A percentile compares a stretch with the other conserved stretches of the same genome.
phyloP scores from a whole-genome alignment of 352 stramenopile species.

The Phytophthora pseudosyringae region DNA sequence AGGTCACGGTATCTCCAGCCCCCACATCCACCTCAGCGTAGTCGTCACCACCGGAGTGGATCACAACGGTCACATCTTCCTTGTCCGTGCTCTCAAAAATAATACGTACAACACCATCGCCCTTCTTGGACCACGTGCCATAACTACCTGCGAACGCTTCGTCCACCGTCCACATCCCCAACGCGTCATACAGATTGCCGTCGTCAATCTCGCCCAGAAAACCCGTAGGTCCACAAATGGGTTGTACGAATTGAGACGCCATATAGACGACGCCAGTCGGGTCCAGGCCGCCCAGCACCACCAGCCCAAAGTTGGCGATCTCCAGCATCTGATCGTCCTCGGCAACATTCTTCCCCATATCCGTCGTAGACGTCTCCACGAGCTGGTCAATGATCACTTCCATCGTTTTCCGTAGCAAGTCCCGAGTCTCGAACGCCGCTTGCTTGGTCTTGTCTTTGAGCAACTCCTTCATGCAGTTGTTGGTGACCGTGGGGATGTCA shows the following conservation, averaged over 20 bases:
- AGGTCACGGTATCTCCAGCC: constrained; percentile 37
- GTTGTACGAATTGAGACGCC: constrained; percentile 58
- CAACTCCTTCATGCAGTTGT: constrained; percentile 32
- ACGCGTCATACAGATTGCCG: constrained; percentile 37
- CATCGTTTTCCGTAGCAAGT: constrained; percentile 31
- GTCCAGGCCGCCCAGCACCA: constrained; percentile 50
- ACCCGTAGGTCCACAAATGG: constrained; percentile 55
- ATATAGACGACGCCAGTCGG: constrained; percentile 49
- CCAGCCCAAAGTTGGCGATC: constrained; percentile 48
- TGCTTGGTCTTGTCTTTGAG: constrained; percentile 16
- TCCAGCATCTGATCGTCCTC: constrained; percentile 45
- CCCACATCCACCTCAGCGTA: constrained; percentile 45
- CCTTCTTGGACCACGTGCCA: constrained; percentile 48
- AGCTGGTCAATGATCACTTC: constrained; percentile 32
- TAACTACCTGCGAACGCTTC: constrained; percentile 50
- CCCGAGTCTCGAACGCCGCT: constrained; percentile 27
- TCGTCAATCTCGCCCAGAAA: constrained; percentile 59
- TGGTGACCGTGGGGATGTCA: constrained; percentile 31
- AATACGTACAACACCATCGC: constrained; percentile 38
- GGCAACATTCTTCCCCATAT: constrained; percentile 20
- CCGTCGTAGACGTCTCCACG: constrained; percentile 18
- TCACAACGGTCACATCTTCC: constrained; percentile 26
- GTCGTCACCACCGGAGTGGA: constrained; percentile 40
- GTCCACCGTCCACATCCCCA: constrained; percentile 31
- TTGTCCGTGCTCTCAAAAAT: constrained; percentile 48